Base-by-base conservation (phyloP, 2,329 filamentous ascomycete genomes). In the Ramularia endophylla region DNA sequence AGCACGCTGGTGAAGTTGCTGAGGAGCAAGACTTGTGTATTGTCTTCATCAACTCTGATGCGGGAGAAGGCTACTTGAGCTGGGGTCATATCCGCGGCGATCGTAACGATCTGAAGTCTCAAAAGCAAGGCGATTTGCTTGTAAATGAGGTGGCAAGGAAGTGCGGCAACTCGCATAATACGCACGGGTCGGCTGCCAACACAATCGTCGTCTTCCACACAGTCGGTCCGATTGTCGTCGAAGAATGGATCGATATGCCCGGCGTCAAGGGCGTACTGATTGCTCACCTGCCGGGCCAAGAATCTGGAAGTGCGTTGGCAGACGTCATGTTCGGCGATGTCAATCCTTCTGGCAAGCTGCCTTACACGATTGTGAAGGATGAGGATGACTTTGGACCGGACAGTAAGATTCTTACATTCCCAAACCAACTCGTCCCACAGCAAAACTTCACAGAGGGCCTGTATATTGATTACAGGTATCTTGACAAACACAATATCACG, bases 401-500 rank as follows among this genome's bases (percentile, higher is more conserved):
- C 12, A 83, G 74, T 13, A 74, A 82, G 55, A 71, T 92, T 28
- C 69, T 88, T 49, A 86, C 83, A 56, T 68, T 78, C 36, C 77
- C 83, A 0, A 84, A 86, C 51, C 77, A 73, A 12, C 67, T 85
- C 3, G 70, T 82, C 1, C 86, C 87, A 0, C 87, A 94, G 58
- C 86, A 94, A 53, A 81, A 87, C 50, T 94, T 92, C 60, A 74
- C 73, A 1, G 87, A 95, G 58, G 87, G 87, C 0, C 66, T 95
- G 0, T 89, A 89, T 58, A 81, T 94, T 52, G 90, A 95, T 68
- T 95, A 95, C 66, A 81, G 88, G 9, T 78, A 89, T 63, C 89
- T 95, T 53, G 88, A 95, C 69, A 85, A 83, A 59, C 65, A 82
- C 40, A 70, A 73, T 42, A 81, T 92, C 45, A 71, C 72, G 4